Evolutionary conservation across 805 yeast genomes (phyloP), one percentile per base, ranked within the genome.

Genomic region (Metschnikowia orientalis): DNA sequence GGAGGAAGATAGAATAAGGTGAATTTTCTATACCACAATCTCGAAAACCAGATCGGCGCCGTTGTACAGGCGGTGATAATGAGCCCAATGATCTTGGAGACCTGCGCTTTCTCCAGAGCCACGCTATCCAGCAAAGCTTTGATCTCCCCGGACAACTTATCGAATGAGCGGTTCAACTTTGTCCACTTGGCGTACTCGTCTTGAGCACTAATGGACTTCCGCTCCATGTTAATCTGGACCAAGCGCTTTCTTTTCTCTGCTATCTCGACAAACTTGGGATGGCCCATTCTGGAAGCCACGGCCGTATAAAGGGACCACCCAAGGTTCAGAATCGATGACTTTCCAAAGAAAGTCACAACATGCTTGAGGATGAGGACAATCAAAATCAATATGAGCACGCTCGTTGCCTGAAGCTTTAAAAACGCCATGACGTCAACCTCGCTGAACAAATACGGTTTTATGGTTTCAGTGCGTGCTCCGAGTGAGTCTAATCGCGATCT

Each of bases 101-200:
- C 47, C 5, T 32, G 32, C 6, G 59, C 47, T 38, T 68, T 67
- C 21, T 61, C 53, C 7, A 51, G 26, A 4, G 63, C 49, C 9
- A 81, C 50, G 8, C 56, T 48, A 25, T 57, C 53, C 32, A 67
- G 70, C 28, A 74, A 44, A 6, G 46, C 37, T 11, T 67, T 71
- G 26, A 81, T 61, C 39, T 82, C 77, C 10, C 57, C 64, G 26
- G 69, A 66, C 30, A 84, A 50, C 38, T 72, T 69, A 44, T 81
- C 88, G 37, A 71, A 61, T 46, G 70, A 73, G 30, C 98, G 73
- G 50, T 87, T 89, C 41, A 89, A 67, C 55, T 87, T 87, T 1
- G 97, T 94, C 97, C 97, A 92, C 50, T 75, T 80, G 18, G 97
- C 96, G 56, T 90, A 92, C 50, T 92, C 79, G 54, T 92, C 97